Evolutionary conservation across 2,329 filamentous ascomycete genomes (phyloP), one percentile per base, ranked within the genome.

Genomic region (Monosporascus sp.): DNA sequence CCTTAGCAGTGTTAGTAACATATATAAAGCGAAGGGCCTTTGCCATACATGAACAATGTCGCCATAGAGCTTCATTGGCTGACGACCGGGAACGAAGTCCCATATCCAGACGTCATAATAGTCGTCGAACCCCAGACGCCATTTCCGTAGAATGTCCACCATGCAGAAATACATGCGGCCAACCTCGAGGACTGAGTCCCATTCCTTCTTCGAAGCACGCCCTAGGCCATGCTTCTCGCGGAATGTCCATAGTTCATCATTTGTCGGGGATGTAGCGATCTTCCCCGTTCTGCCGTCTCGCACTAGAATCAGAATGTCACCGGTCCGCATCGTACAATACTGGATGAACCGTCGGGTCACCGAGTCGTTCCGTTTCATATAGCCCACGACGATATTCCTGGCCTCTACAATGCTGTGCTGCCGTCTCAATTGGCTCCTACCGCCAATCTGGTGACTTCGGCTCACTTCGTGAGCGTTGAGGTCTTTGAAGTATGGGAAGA

Each of bases 281-380:
- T 60, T 60, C n/a, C 62, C 64, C 8, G 62, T 67, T 48, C 57
- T 63, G 22, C 65, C 65, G 27, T 68, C 66, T 36, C 60, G 55
- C 38, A 68, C 65, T 4, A 64, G 56, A 20, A 68, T 56, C 14
- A 66, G 50, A 5, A 63, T 2, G 25, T 64, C 62, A 7, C 64
- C 57, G 5, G 60, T 53, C 37, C 61, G 60, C 65, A 68, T 65
- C 15, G 59, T 55, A 47, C 58, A 60, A 39, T 66, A 67, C 45
- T 67, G 62, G 15, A 68, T 63, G 48, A 67, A 68, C 3, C 65
- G 61, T n/a, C 63, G 62, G 5, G 63, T 66, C 3, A 63, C 57
- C 6, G 65, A 60, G 47, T 67, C 64, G 34, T 67, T 65, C 2
- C 66, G 63, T 48, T 62, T 67, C 65, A 68, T 68, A n/a, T 68